Evolutionary conservation across 345 rosid genomes (phyloP), one percentile per base, ranked within the genome.

Genomic region (Boechera retrofracta): DNA sequence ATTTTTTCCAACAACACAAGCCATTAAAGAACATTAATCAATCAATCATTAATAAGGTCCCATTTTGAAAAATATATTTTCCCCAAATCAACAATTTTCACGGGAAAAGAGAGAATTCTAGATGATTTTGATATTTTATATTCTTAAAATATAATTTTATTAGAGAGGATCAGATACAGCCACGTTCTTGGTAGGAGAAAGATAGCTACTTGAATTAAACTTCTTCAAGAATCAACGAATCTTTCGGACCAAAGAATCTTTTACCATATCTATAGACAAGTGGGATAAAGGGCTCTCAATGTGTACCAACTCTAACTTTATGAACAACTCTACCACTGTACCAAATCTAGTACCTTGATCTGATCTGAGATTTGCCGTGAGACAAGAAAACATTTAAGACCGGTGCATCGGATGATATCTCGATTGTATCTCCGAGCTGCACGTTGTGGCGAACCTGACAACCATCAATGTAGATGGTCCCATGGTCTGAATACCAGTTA

Each of bases 381-480:
- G 92, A 81, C 86, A 94, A 79, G 85, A 88, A 89, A 54, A 90
- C 88, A 67, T 84, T 87, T 70, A 92, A 81, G 69, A 73, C 78
- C 0, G 94, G 94, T 26, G 98, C 98, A 70, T 70, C 68, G 5
- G 92, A 80, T 55, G 97, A 88, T 81, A 90, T 67, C 64, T 88
- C 83, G 52, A 92, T 77, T 53, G 63, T 76, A 77, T 92, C 97
- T 48, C 89, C 91, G 13, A 81, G 79, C 63, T 79, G 86, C 55
- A 92, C 76, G 33, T 83, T 29, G 79, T 79, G 78, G 41, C 45
- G 64, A 54, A 89, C 86, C 33, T 89, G 86, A 72, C 88, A 90
- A 53, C 98, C 98, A 80, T 94, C 98, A 51, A 94, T 41, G 70
- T 87, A 91, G 73, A 94, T 73, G 10, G 33, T 55, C 44, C 98